Evolutionary conservation across 1,284 basidiomycete species (phyloP), one percentile per base, ranked within the genome.

Genomic region (Takashimella koratensis): DNA sequence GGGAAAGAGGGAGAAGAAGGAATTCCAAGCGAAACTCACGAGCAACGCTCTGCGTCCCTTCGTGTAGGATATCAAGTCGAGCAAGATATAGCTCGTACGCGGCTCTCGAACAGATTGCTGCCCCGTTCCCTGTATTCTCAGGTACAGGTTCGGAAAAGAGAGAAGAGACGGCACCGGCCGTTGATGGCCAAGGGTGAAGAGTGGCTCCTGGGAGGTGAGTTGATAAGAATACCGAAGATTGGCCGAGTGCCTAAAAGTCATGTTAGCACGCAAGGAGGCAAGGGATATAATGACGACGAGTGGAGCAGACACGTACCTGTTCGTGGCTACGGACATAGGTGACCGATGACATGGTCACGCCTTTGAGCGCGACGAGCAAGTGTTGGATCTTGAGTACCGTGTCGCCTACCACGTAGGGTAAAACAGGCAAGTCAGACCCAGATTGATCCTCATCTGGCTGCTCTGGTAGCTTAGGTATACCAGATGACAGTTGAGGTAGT

Each of bases 281-380:
- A 36, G 22, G 12, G 10, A 43, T 6, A 22, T 21, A 43, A 44
- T 24, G 43, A 10, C 11, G n/a, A 23, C 20, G 22, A 26, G 21
- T 3, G 2, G 42, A 25, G 43, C 51, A 39, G 11, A 45, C 5
- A 53, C 65, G 59, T 22, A 70, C 72, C 62, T 77, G 76, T 52
- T 77, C 76, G 55, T 77, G 76, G 23, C 61, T 65, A 42, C 67
- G 59, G 6, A 77, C 70, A 60, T 63, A 71, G 12, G 39, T 51
- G 20, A 77, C 65, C 36, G 70, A 60, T 13, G 59, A 58, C 51
- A 74, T 47, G 26, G 44, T 57, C 8, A 56, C 58, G 6, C 70
- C 73, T 30, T 49, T 51, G 19, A 54, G 52, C 0, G 61, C 74
- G 10, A 76, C 71, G 16, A 76, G 60, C 45, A 67, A 68, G 56